Percentiles rank a stretch among this genome's conserved stretches.
These are phyloP conservation scores for Ustilago loliicola DNA, from an alignment of 1,284 basidiomycete species.

Conservation along the genomic window DNA sequence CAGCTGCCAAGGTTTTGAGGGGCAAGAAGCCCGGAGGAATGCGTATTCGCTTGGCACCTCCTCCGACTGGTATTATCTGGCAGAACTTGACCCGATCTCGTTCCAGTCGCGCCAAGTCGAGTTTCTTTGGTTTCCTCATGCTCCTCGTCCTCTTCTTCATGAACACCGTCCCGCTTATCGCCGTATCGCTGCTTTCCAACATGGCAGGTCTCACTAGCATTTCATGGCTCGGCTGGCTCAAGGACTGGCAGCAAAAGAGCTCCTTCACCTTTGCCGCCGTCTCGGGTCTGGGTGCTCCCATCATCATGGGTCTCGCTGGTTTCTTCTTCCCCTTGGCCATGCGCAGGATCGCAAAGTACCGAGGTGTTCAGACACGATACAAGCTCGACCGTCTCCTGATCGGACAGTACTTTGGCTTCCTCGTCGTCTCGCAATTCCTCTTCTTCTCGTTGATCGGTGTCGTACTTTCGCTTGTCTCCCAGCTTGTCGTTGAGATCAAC, in stretches of 20 bases:
- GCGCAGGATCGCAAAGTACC: slow-evolving; percentile 67
- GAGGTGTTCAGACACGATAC: slow-evolving; percentile 63
- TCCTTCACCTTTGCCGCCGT: slow-evolving; percentile 63
- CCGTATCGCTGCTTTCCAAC: slow-evolving; percentile 65
- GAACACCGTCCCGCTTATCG: slow-evolving; percentile 65
- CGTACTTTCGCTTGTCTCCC: slow-evolving; percentile 55
- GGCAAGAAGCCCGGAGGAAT: slow-evolving; percentile 56
- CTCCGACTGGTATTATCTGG: slow-evolving; percentile 68
- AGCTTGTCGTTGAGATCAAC: slow-evolving; percentile 52
- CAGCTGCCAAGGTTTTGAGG: slow-evolving; percentile 58
- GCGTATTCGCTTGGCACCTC: slow-evolving; percentile 59
- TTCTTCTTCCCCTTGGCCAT: slow-evolving; percentile 65
- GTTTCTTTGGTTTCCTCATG: slow-evolving; percentile 57
- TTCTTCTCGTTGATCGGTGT: slow-evolving; percentile 69
- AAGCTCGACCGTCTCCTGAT: slow-evolving; percentile 59
- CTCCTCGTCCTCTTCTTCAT: slow-evolving; percentile 61
- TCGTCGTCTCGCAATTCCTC: slow-evolving; percentile 67
- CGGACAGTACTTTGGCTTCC: slow-evolving; percentile 66
- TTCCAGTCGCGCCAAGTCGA: slow-evolving; percentile 51
- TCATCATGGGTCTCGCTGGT: slow-evolving; percentile 61
- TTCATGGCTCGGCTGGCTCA: slow-evolving; percentile 54
- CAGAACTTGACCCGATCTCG: slow-evolving; percentile 59
- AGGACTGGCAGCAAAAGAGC: slow-evolving; percentile 49
- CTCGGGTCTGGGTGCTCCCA: slow-evolving; percentile 63
- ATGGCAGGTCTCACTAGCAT: slow-evolving; percentile 58